Base-by-base conservation (phyloP, 208 protist genomes). In the Wallacemonas sp. region DNA sequence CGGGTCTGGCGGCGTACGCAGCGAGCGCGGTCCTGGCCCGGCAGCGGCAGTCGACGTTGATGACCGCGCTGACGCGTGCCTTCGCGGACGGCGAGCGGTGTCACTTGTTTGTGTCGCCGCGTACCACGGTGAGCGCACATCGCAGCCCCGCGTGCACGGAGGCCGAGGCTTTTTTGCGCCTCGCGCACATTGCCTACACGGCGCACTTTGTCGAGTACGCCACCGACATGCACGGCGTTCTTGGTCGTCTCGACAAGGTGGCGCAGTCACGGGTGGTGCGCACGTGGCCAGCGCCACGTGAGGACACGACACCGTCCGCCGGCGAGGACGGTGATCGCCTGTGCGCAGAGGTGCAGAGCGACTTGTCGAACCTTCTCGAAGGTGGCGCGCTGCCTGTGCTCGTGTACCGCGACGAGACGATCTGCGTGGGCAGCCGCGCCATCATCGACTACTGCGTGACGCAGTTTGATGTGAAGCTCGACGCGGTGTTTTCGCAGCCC, bases 131-230 rank as follows among this genome's bases (percentile, higher is more conserved):
- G 41, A 72, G 75, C 20, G 77, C 81, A 3, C 82, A 77, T n/a
- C 39, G 87, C 10, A 82, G 72, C 1, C 44, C 66, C 11, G 46
- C 71, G 25, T 87, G 83, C 71, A 78, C 72, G 8, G 66, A 72
- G 8, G 72, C 86, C 0, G 87, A 93, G 67, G 61, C 79, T 11
- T 86, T 81, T 59, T 66, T 88, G 32, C 82, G 83, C 12, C 65
- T 84, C 11, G 84, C 79, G 45, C 44, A 67, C 31, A 80, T 93
- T 18, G 76, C 82, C 22, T 87, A 90, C 72, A 70, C 61, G 39
- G 65, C 61, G 4, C 68, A 88, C 20, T 62, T 72, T 32, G 75
- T 79, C 8, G 42, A 57, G 29, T 25, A 73, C 45, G 29, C 41
- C 33, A 36, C 14, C 16, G 26, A 64, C 0, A 25, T 59, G 44